Base-by-base conservation (phyloP, 768 basidiomycete species). In the Xerocomus brunneocitrinus region DNA sequence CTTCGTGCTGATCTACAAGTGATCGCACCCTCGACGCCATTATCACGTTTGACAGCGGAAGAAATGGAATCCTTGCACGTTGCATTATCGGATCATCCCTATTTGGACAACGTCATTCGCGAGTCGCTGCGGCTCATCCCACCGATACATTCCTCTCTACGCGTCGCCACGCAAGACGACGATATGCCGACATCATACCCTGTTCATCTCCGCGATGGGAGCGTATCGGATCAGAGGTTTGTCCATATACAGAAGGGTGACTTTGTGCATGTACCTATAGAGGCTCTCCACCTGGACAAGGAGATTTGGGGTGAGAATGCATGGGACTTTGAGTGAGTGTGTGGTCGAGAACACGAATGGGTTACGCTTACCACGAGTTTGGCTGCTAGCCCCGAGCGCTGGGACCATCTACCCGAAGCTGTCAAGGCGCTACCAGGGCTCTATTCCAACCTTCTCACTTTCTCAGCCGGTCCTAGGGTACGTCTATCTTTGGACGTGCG, bases 391-490 rank as follows among this genome's bases (percentile, higher is more conserved):
- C 90, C 90, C 2, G 88, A 92, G 55, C 76, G 90, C 25, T 93
- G 90, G 90, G 79, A 87, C 61, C 74, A 80, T 56, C 77, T 91
- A 0, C 86, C 91, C 0, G 84, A 90, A 55, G 71, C 75, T n/a
- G 89, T 78, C 3, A 59, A 69, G n/a, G 71, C 75, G n/a, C 71
- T 82, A 35, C 90, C 89, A 19, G 89, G 90, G 2, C 64, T 89
- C 32, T 89, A 82, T 64, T 78, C 82, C 25, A 86, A 87, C 62
- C 78, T 81, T 0, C 68, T 91, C 39, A 82, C 84, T 0, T 92
- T 92, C 63, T 91, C 89, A 12, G 83, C 85, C 19, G 91, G 90
- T 19, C 89, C 89, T 44, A 77, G 90, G 46, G 90, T 89, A 66
- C 53, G 88, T 75, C 9, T 39, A 6, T 45, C 13, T 30, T 35